Base-by-base conservation (phyloP, 306 rosid genomes). In the Delonix regia region DNA sequence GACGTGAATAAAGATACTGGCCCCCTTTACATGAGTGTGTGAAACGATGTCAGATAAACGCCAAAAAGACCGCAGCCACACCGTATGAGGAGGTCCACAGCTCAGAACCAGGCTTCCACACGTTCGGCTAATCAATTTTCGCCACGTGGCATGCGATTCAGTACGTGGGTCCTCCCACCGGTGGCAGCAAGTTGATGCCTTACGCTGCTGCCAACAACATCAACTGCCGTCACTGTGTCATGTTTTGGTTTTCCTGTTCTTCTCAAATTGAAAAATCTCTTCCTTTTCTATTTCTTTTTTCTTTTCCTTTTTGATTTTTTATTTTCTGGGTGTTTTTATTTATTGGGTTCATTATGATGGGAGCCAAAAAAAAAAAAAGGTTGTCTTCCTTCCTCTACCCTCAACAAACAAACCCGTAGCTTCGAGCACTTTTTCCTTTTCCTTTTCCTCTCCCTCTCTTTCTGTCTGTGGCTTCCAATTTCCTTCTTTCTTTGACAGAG, bases 131-230 rank as follows among this genome's bases (percentile, higher is more conserved):
- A 82, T 38, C 48, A 39, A 0, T 0, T 18, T 16, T 6, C 0
- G 78, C 83, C 90, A 89, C 92, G 85, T 89, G 92, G 71, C 69
- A 3, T 3, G 0, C 38, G 12, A 24, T 56, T 18, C 0, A 33
- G 19, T 48, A 18, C 34, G 55, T 78, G 85, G 92, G 84, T 56
- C 83, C 85, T 6, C 49, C 63, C 48, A 14, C 53, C 45, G 27
- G 42, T 61, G 39, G 3, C 44, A 78, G 24, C 73, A 39, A 56
- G 57, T 62, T 69, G 80, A 64, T 21, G 69, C 83, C 80, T 68
- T 11, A 4, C 13, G 21, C 78, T 71, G 19, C 72, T 66, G 56
- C 72, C 75, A 71, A 33, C 56, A 34, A 2, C 80, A 36, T 27
- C 64, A 18, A 33, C 75, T 52, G 71, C 82, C 71, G 39, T 59